Conservation (phyloP, 2,329 filamentous ascomycete species). For the Fusarium armeniacum region DNA sequence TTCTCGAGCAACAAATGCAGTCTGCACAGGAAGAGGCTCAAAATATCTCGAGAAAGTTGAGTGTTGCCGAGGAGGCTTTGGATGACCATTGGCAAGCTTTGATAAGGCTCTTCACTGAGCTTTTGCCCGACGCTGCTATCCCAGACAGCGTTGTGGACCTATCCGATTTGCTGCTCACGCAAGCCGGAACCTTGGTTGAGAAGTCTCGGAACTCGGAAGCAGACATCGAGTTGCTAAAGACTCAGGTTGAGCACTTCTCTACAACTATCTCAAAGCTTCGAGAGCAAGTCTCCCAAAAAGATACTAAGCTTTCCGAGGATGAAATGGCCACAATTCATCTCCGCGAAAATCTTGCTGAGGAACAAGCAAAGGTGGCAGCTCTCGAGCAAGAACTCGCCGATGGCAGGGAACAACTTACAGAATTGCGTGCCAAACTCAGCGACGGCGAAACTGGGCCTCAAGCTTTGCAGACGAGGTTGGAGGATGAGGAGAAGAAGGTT, state of each 20-base stretch:
- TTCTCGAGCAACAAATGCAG: conserved; percentile 70
- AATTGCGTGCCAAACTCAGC: conserved; percentile 78
- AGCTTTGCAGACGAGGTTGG: conserved; percentile 78
- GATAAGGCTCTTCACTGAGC: conserved; percentile 69
- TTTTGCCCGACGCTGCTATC: conserved; percentile 66
- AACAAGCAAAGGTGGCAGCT: conserved; percentile 67
- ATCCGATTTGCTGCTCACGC: conserved; percentile 70
- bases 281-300: conserved; percentile 67
- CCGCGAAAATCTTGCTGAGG: conserved; percentile 66
- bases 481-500: conserved; percentile 81
- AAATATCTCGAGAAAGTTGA: conserved; percentile 64
- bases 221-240: conserved; percentile 70
- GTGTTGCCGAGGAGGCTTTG: conserved; percentile 65
- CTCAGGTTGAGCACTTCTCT: conserved; percentile 73
- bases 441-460: conserved; percentile 89
- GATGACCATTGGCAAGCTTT: conserved; percentile 68
- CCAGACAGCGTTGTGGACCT: conserved; percentile 71
- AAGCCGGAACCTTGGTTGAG: conserved; percentile 70
- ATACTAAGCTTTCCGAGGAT: conserved; percentile 65
- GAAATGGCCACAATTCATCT: conserved; percentile 67
- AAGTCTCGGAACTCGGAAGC: conserved; percentile 72
- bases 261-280: conserved; percentile 68
- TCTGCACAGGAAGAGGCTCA: conserved; percentile 68
- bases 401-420: conserved; percentile 76
- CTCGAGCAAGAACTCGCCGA: conserved; percentile 72